Base-by-base conservation (phyloP, 768 basidiomycete genomes). In the Russula brevipes region DNA sequence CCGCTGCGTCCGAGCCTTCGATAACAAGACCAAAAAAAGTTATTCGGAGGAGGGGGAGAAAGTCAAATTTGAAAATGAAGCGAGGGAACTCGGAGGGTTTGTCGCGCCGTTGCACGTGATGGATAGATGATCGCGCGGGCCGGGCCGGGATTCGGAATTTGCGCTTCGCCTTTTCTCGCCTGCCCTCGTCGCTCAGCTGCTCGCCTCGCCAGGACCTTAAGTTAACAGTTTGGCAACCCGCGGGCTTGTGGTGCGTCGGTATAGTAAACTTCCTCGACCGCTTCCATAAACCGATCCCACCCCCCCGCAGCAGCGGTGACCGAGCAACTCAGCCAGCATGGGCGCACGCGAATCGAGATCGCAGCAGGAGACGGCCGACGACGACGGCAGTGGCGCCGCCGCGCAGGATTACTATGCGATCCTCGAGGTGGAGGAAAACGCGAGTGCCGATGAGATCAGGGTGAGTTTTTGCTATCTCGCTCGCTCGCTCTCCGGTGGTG, bases 371-470 rank as follows among this genome's bases (percentile, higher is more conserved):
- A 39, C 64, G 66, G 66, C 70, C 1, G 73, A 71, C 0, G 68
- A 65, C 31, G 70, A 69, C 3, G 50, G n/a, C 11, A 56, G 2
- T 39, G 7, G 9, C 3, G 54, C 66, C 7, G 70, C 73, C 6
- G 68, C 73, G 8, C 73, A 80, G 17, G 88, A 95, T 71, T 96
- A 94, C 73, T 97, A 97, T 72, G 77, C 87, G 57, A 80, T 96
- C 16, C 78, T 97, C 4, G 85, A 85, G 47, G 82, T 97, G 1
- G 84, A 86, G 44, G 93, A 95, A 70, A 82, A 85, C 61, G 94
- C 94, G 2, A 88, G 87, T 1, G 74, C 81, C 19, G 93, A 94
- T 47, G 95, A 98, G 72, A 96, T 98, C 76, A 94, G 88, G 81
- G 94, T 85, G 47, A 62, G 78, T 69, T 38, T 38, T 17, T 33